Percentiles rank a stretch among this genome's conserved stretches.
These are phyloP conservation scores for Suhomyces wounanorum DNA, from an alignment of 1,139 yeast species.

Conservation along the genomic window DNA sequence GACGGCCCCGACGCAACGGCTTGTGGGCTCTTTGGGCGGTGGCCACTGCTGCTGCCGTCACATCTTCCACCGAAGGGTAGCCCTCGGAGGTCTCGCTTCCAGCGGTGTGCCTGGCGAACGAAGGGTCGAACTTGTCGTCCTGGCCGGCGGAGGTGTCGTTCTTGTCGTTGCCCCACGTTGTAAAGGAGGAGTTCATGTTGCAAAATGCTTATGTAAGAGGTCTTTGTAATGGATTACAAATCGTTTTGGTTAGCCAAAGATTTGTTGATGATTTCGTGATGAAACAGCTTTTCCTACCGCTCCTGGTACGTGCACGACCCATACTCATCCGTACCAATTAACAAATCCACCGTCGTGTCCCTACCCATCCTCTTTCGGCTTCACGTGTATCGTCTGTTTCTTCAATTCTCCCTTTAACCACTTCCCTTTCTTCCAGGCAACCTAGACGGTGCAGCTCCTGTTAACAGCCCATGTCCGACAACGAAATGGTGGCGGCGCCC, in stretches of 20 bases:
- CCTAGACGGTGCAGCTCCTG: neutral
- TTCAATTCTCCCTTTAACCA: neutral
- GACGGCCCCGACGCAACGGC: slow-evolving; percentile 9
- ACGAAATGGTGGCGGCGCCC: slow-evolving; percentile 11
- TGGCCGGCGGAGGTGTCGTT: slow-evolving; percentile 13
- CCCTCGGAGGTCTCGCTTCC: slow-evolving; percentile 19
- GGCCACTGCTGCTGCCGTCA: slow-evolving; percentile 35
- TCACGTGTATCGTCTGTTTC: slow-evolving; percentile 2
- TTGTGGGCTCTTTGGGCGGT: slow-evolving; percentile 22
- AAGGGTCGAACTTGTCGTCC: slow-evolving; percentile 32
- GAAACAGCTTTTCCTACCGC: too few species aligned
- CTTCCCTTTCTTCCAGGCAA: neutral
- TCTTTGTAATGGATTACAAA: slow-evolving; percentile 17
- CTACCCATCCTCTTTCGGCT: neutral
- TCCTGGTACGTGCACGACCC: too few species aligned
- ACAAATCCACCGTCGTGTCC: neutral
- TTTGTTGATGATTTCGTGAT: slow-evolving; percentile 2
- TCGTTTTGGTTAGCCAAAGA: neutral
- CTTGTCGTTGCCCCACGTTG: slow-evolving; percentile 28
- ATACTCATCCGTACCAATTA: too few species aligned
- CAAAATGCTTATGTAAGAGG: slow-evolving; percentile 14
- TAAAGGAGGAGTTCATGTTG: slow-evolving; percentile 28
- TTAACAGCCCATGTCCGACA: slow-evolving; percentile 11
- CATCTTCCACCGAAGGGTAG: slow-evolving; percentile 32
- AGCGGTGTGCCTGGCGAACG: slow-evolving; percentile 31